Base-by-base conservation (phyloP, 148 eudicot genomes). In the Bassia scoparia region DNA sequence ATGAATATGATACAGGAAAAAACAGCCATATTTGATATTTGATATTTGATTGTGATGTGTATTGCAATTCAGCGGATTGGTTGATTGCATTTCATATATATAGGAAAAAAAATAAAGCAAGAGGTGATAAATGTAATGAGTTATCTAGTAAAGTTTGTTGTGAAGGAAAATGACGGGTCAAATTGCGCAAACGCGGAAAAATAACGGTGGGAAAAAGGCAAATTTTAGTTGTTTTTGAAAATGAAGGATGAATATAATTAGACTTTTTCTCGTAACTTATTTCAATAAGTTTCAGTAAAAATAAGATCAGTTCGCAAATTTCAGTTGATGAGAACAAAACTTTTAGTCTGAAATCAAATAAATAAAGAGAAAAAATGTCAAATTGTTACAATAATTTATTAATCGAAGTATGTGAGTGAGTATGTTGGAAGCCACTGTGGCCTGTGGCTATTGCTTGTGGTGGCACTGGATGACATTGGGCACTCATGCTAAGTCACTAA, bases 181-280 rank as follows among this genome's bases (percentile, higher is more conserved):
- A 74, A 41, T 27, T 74, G 77, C 38, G 9, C 64, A 55, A 74
- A 74, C 77, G 77, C 77, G 76, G 68, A 64, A 23, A 23, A 49
- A 34, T 20, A 49, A 54, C 69, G 62, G 55, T 35, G 70, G n/a
- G n/a, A n/a, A 2, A 65, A 64, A 21, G 27, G 5, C 26, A 3
- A 37, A 62, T 41, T 41, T 4, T 8, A 8, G 12, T 41, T 5
- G 46, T 41, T 41, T 8, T 41, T 8, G 46, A 74, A 64, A 2
- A 34, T 73, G 34, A 9, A 49, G 8, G 38, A 27, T 58, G 74
- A 17, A 24, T 23, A 27, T 70, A 16, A n/a, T n/a, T n/a, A n/a
- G n/a, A n/a, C n/a, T n/a, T n/a, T n/a, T n/a, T n/a, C n/a, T n/a
- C n/a, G n/a, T n/a, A n/a, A n/a, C n/a, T n/a, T n/a, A n/a, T n/a